Percentiles rank a stretch among this genome's conserved stretches.
Conservation (phyloP, 148 eudicot genomes). For the Vaccinium myrtillus region DNA sequence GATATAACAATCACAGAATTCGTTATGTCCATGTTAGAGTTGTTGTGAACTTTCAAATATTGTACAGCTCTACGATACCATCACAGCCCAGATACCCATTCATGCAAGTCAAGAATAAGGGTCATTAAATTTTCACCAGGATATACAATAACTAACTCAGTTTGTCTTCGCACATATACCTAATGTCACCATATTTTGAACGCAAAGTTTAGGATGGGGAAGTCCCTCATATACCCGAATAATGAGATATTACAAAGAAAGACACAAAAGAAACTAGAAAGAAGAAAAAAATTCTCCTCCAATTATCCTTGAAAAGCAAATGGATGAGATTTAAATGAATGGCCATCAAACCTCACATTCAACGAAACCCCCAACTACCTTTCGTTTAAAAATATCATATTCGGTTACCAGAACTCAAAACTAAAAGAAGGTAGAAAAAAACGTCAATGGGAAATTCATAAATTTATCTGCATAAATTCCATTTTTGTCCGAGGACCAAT, state of each 20-base stretch:
- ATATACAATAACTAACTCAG: neutral
- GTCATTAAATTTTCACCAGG: neutral
- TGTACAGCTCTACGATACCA: neutral
- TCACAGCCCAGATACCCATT: neutral
- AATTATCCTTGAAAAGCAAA: neutral
- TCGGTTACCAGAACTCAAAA: too few species aligned
- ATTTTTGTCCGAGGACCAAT: too few species aligned
- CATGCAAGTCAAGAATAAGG: slow-evolving; percentile 1
- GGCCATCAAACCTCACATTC: neutral
- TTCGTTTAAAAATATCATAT: neutral
- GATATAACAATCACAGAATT: neutral
- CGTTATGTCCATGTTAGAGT: neutral
- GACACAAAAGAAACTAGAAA: neutral
- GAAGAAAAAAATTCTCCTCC: neutral
- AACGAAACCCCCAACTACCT: slow-evolving; percentile 1
- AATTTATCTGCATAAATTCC: neutral
- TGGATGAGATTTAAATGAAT: neutral
- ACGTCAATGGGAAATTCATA: neutral
- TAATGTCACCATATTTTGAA: neutral
- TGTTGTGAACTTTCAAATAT: neutral
- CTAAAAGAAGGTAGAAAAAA: neutral
- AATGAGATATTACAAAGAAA: neutral
- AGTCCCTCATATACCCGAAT: neutral
- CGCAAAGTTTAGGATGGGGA: neutral
- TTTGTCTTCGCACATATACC: neutral